Conservation (phyloP, 768 basidiomycete species). For the Pleurotus tuoliensis region DNA sequence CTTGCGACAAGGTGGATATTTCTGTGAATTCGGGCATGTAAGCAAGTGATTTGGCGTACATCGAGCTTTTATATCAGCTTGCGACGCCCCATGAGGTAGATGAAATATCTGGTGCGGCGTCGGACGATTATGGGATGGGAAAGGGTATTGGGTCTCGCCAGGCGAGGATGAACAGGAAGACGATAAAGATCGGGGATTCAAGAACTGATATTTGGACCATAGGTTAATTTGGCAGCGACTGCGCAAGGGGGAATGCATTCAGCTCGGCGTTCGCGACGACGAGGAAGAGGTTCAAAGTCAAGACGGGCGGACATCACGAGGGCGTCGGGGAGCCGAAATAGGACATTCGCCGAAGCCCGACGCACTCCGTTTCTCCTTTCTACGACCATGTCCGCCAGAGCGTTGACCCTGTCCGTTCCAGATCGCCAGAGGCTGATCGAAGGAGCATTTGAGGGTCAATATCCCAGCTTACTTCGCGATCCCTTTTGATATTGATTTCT, state of each 20-base stretch:
- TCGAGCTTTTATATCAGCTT: constrained; percentile 51
- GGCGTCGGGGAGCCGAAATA: too few relatives aligned
- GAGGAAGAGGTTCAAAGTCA: too few relatives aligned
- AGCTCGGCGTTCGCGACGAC: too few relatives aligned
- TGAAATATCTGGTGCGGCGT: constrained; percentile 65
- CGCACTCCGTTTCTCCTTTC: too few relatives aligned
- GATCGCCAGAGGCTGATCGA: constrained; percentile 48
- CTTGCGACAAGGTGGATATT: constrained; percentile 28
- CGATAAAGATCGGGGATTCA: too few relatives aligned
- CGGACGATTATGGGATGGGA: constrained; percentile 44
- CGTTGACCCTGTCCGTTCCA: constrained; percentile 33
- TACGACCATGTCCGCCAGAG: constrained; percentile 16
- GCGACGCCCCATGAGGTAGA: constrained; percentile 47
- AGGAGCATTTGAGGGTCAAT: constrained; percentile 56
- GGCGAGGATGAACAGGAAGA: too few relatives aligned
- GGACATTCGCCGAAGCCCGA: too few relatives aligned
- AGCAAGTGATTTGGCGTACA: constrained; percentile 31
- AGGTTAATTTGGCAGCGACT: too few relatives aligned
- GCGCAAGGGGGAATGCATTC: too few relatives aligned
- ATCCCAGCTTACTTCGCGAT: neutral
- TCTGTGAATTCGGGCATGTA: neutral
- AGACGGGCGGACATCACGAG: too few relatives aligned
- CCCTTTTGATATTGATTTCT: constrained; percentile 2
- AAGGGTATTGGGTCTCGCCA: constrained; percentile 34
- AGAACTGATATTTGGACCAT: too few relatives aligned